Percentiles rank a stretch among this genome's conserved stretches.
phyloP scores from a whole-genome alignment of 1,284 basidiomycete genomes.

The Fomitopsis schrenkii region DNA sequence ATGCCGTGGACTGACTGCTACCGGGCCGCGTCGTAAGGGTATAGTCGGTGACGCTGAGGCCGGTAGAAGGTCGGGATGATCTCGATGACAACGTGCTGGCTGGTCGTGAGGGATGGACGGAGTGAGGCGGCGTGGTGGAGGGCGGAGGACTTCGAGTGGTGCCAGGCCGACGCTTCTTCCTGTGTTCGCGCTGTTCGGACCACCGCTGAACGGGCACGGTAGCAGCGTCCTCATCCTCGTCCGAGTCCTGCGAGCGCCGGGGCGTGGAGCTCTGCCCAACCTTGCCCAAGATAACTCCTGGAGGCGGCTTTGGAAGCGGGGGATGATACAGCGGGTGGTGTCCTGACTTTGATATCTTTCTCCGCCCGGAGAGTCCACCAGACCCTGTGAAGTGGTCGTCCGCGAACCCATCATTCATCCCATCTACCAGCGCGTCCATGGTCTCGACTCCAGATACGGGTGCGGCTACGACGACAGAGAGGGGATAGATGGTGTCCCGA shows the following conservation, averaged over 20 bases:
- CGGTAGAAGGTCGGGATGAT: background rate
- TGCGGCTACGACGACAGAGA: constrained; percentile 70
- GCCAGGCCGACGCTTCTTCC: constrained; percentile 9
- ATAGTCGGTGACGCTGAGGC: background rate
- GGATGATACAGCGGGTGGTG: constrained; percentile 72
- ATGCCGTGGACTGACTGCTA: background rate
- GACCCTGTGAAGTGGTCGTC: constrained; percentile 50
- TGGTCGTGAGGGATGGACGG: constrained; percentile 4
- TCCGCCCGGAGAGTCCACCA: constrained; percentile 37
- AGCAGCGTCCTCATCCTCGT: constrained; percentile 43
- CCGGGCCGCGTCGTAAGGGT: background rate
- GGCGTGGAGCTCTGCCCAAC: constrained; percentile 40
- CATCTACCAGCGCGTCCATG: constrained; percentile 82
- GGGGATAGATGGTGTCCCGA: constrained; percentile 42
- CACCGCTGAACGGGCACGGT: constrained; percentile 9
- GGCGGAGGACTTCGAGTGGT: constrained; percentile 14
- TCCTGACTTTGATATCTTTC: constrained; percentile 40
- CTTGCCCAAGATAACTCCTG: constrained; percentile 70
- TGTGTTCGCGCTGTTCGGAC: constrained; percentile 11
- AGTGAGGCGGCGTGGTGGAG: constrained; percentile 5
- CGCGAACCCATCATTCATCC: constrained; percentile 61
- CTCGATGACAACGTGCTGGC: constrained; percentile 3
- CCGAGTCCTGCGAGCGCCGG: constrained; percentile 36
- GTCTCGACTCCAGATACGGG: constrained; percentile 74
- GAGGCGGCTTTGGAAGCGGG: constrained; percentile 74